phyloP scores from a whole-genome alignment of 73 alveolate species.

The Tetrahymena thermophila region DNA sequence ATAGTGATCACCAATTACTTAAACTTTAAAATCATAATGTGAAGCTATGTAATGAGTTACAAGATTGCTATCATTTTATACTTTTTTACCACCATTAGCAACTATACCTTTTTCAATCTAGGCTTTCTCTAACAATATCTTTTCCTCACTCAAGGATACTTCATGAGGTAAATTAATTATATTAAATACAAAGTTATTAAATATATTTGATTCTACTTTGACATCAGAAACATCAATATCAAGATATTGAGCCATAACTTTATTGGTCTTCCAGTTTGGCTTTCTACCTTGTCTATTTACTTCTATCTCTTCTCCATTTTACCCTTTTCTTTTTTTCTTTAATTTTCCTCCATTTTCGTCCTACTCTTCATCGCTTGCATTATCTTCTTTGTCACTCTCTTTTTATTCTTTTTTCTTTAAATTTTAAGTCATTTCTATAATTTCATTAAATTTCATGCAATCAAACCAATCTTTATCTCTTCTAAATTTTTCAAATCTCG shows the following conservation, averaged over 20 bases:
- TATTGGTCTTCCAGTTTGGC: constrained; percentile 57
- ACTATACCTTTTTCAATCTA: constrained; percentile 79
- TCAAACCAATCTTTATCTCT: constrained; percentile 92
- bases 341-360: constrained; percentile 50
- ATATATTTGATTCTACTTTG: constrained; percentile 63
- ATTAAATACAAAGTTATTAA: constrained; percentile 86
- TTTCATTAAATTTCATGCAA: constrained; percentile 68
- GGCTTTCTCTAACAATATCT: constrained; percentile 66
- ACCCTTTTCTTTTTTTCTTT: constrained; percentile 59
- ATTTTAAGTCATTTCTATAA: constrained; percentile 69
- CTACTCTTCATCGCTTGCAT: constrained; percentile 49
- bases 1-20: constrained; percentile 58
- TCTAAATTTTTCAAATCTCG: constrained; percentile 86
- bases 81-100: constrained; percentile 92
- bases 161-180: constrained; percentile 46
- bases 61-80: constrained; percentile 67
- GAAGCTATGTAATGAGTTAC: constrained; percentile 87
- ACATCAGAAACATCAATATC: constrained; percentile 83
- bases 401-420: constrained; percentile 70
- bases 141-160: not conserved
- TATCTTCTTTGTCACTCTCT: constrained; percentile 47
- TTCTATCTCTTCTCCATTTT: constrained; percentile 49
- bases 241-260: constrained; percentile 70
- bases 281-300: constrained; percentile 41
- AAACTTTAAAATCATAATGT: constrained; percentile 62